Percentiles rank a stretch among this genome's conserved stretches.
Conservation (phyloP, 2,329 filamentous ascomycete genomes). For the Botrytis tulipae region DNA sequence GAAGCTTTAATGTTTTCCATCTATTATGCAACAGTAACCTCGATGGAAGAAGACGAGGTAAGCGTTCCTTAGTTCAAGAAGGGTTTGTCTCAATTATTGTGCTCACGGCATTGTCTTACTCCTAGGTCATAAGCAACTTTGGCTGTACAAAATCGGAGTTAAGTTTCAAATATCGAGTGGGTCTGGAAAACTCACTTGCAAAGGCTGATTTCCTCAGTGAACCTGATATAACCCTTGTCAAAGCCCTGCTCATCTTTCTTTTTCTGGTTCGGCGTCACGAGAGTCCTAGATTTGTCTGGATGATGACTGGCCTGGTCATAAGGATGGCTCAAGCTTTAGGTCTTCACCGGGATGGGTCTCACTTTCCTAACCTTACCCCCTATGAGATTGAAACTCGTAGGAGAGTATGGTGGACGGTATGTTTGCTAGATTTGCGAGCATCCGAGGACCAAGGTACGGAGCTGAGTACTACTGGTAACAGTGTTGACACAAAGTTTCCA, state of each 20-base stretch:
- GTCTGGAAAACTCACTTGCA: constrained; percentile 57
- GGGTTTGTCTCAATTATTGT: neutral
- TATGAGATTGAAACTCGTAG: constrained; percentile 51
- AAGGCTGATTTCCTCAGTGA: constrained; percentile 60
- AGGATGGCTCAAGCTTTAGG: constrained; percentile 46
- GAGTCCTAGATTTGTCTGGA: constrained; percentile 57
- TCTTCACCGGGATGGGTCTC: constrained; percentile 46
- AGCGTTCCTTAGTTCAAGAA: constrained; percentile 26
- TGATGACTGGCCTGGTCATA: constrained; percentile 60
- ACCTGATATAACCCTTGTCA: constrained; percentile 57
- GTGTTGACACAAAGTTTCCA: constrained; percentile 49
- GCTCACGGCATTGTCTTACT: neutral
- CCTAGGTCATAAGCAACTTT: constrained; percentile 47
- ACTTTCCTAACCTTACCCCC: constrained; percentile 27
- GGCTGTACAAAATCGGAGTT: constrained; percentile 48
- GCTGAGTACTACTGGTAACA: constrained; percentile 43
- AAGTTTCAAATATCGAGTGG: constrained; percentile 45
- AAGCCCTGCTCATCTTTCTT: constrained; percentile 61
- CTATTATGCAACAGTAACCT: constrained; percentile 55
- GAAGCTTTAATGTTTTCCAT: constrained; percentile 57
- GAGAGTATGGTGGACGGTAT: constrained; percentile 52
- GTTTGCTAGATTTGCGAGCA: constrained; percentile 47
- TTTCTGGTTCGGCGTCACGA: constrained; percentile 51
- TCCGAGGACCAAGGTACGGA: constrained; percentile 52
- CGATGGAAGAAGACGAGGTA: constrained; percentile 58